A percentile compares a stretch with the other conserved stretches of the same genome.
These are phyloP conservation scores for Filosporella fistucella DNA, from an alignment of 495 filamentous ascomycete genomes.

Conservation along the genomic window DNA sequence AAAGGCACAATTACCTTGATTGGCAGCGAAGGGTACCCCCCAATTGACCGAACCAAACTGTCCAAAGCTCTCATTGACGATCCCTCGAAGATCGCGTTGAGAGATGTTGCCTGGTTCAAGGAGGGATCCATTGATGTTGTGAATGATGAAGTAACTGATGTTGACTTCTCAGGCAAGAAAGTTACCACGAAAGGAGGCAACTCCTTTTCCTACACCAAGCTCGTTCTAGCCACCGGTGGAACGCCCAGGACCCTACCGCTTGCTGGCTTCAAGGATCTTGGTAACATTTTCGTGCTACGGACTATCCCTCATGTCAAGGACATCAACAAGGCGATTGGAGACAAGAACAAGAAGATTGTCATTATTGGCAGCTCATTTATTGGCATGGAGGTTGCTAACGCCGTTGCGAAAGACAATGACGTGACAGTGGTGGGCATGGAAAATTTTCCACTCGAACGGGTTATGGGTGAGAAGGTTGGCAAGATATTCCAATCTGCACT, in stretches of 20 bases:
- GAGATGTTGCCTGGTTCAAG: constrained; percentile 72
- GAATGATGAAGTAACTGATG: constrained; percentile 65
- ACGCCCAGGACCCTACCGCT: constrained; percentile 73
- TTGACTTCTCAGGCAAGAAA: constrained; percentile 71
- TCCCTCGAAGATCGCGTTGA: constrained; percentile 66
- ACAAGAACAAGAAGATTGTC: constrained; percentile 85
- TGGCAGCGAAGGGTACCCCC: constrained; percentile 74
- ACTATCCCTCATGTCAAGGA: constrained; percentile 66
- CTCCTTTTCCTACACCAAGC: constrained; percentile 73
- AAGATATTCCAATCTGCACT: constrained; percentile 70
- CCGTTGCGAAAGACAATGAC: constrained; percentile 64
- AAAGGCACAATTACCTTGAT: constrained; percentile 78
- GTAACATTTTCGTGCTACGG: constrained; percentile 82
- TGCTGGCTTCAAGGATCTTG: constrained; percentile 78
- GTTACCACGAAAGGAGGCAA: constrained; percentile 69
- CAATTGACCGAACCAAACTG: constrained; percentile 92
- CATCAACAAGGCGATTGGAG: constrained; percentile 74
- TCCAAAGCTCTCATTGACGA: constrained; percentile 93
- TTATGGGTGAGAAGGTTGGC: constrained; percentile 81
- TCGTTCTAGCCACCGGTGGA: constrained; percentile 85
- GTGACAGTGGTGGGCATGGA: constrained; percentile 97
- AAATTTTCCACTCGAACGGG: constrained; percentile 60
- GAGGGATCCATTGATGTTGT: constrained; percentile 68
- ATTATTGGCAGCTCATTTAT: constrained; percentile 92
- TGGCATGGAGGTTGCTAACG: constrained; percentile 90